Percentiles rank a stretch among this genome's conserved stretches.
Evolutionary conservation across 768 basidiomycete species (phyloP).

Genomic region (Leccinum aurantiacum): DNA sequence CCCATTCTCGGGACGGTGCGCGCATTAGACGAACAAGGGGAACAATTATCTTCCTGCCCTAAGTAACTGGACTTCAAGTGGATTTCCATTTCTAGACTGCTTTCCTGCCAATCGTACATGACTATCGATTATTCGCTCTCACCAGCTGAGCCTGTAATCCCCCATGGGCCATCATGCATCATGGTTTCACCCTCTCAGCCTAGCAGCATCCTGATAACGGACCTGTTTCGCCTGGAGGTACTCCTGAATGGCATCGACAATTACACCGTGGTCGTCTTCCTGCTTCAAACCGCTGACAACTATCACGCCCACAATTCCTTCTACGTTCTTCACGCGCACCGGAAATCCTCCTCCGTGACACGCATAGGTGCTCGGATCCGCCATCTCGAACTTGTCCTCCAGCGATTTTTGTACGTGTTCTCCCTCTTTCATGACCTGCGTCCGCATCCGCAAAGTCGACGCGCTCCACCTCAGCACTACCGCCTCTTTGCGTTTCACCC

Average conservation of each 20-base stretch:
- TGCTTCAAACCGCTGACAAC: conserved; percentile 35
- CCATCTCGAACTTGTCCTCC: conserved; percentile 24
- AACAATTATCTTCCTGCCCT: too few relatives aligned
- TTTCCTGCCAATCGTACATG: too few relatives aligned
- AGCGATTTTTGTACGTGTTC: conserved; percentile 10
- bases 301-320: conserved; percentile 36
- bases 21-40: too few relatives aligned
- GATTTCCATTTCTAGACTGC: too few relatives aligned
- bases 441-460: conserved; percentile 28
- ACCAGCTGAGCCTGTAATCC: too few relatives aligned
- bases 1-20: too few relatives aligned
- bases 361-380: conserved; percentile 29
- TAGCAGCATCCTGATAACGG: too few relatives aligned
- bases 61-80: too few relatives aligned
- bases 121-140: too few relatives aligned
- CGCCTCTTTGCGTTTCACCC: conserved; percentile 36
- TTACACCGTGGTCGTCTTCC: conserved; percentile 33
- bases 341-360: conserved; percentile 37
- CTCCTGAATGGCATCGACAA: conserved; percentile 30
- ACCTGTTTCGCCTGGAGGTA: conserved; percentile 18
- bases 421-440: conserved; percentile 3
- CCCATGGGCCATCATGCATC: too few relatives aligned
- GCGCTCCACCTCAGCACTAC: conserved; percentile 34
- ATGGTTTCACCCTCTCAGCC: too few relatives aligned
- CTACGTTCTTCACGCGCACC: conserved; percentile 33